Conservation (phyloP, 1,139 yeast genomes). For the Hansenula sp. region DNA sequence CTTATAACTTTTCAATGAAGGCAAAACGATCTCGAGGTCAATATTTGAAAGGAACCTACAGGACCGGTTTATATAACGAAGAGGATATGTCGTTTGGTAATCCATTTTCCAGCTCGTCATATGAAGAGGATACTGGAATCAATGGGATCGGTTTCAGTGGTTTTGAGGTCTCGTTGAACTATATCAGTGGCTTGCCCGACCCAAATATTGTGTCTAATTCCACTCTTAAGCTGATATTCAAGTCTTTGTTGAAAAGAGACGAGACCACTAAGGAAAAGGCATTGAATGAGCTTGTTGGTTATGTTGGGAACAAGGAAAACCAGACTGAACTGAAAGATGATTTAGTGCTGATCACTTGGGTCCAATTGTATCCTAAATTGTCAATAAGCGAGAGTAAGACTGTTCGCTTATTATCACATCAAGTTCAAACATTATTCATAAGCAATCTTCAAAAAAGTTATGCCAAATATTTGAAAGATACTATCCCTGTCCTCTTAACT, state of each 20-base stretch:
- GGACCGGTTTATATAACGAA: too few species aligned
- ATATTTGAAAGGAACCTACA: too few species aligned
- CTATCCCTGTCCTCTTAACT: slow-evolving; percentile 68
- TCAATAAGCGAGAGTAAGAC: slow-evolving; percentile 66
- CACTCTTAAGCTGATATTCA: slow-evolving; percentile 63
- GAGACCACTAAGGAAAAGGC: slow-evolving; percentile 83
- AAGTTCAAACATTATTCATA: slow-evolving; percentile 55
- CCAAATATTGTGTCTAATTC: slow-evolving; percentile 53
- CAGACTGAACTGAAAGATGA: slow-evolving; percentile 40
- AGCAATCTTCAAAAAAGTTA: slow-evolving; percentile 51
- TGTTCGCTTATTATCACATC: slow-evolving; percentile 61
- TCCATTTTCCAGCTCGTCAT: slow-evolving; percentile 14
- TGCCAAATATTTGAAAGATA: slow-evolving; percentile 63
- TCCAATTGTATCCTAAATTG: slow-evolving; percentile 76
- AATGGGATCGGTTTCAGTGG: slow-evolving; percentile 42
- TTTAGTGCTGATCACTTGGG: slow-evolving; percentile 61
- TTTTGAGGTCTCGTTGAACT: slow-evolving; percentile 67
- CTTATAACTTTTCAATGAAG: neutral
- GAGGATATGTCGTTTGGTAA: slow-evolving; percentile 16
- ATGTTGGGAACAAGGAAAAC: slow-evolving; percentile 28
- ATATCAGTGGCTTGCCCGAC: slow-evolving; percentile 78
- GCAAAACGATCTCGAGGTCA: neutral
- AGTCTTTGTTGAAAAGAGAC: slow-evolving; percentile 73
- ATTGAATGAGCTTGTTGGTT: slow-evolving; percentile 45
- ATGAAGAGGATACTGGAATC: slow-evolving; percentile 10